Percentiles rank a stretch among this genome's conserved stretches.
phyloP scores from a whole-genome alignment of 2,329 filamentous ascomycete species.

The Aspergillus tamarii region DNA sequence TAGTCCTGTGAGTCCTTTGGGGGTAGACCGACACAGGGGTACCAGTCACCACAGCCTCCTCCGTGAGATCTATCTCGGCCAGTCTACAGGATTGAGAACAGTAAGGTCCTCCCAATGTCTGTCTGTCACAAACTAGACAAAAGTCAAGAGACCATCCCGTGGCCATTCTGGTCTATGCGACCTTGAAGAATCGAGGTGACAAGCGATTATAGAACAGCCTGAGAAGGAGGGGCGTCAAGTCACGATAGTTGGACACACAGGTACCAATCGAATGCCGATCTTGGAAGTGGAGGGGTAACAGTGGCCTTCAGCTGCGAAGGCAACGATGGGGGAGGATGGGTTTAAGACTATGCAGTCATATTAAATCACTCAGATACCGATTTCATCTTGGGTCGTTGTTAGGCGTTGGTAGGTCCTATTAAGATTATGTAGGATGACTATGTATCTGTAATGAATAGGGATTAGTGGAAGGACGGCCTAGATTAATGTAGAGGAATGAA shows the following conservation, averaged over 20 bases:
- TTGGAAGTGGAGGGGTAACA: neutral
- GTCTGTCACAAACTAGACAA: slow-evolving; percentile 91
- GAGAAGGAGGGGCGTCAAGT: neutral
- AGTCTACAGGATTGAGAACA: slow-evolving; percentile 91
- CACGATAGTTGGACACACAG: neutral
- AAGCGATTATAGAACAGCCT: neutral
- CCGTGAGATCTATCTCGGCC: slow-evolving; percentile 75
- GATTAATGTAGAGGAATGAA: neutral
- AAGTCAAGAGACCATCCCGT: slow-evolving; percentile 80
- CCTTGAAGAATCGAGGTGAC: neutral
- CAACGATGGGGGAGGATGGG: neutral
- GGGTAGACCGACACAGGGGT: slow-evolving; percentile 10
- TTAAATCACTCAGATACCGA: neutral
- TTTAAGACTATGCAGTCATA: neutral
- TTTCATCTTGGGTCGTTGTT: neutral
- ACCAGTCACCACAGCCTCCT: slow-evolving; percentile 4
- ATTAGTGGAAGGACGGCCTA: neutral
- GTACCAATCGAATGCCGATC: neutral
- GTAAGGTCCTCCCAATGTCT: slow-evolving; percentile 80
- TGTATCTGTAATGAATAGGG: neutral
- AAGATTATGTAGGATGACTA: neutral
- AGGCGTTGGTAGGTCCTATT: neutral
- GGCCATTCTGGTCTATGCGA: slow-evolving; percentile 30
- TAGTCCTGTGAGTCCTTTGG: neutral
- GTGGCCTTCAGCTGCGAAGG: neutral